These are phyloP conservation scores for Phytophthora quininea DNA, from an alignment of 352 stramenopile genomes.

Conservation along the genomic window DNA sequence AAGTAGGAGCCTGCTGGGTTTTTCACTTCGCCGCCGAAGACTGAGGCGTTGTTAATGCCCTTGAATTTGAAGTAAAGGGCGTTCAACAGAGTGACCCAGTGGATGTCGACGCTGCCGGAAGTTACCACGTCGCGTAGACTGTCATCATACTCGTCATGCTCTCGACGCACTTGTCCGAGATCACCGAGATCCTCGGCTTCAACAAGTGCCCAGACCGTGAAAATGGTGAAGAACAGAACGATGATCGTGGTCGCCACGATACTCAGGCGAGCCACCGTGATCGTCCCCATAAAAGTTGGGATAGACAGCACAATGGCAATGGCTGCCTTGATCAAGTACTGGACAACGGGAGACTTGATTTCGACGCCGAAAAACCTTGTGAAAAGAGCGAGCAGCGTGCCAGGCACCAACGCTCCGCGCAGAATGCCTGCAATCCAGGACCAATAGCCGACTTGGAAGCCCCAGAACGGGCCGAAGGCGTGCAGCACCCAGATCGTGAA, in stretches of 20 bases:
- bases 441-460: conserved; percentile 75
- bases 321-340: conserved; percentile 44
- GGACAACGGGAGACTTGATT: conserved; percentile 22
- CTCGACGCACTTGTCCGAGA: conserved; percentile 50
- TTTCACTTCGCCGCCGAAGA: conserved; percentile 91
- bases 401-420: conserved; percentile 71
- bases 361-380: conserved; percentile 40
- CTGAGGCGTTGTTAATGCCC: conserved; percentile 90
- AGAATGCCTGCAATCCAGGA: conserved; percentile 84
- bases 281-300: conserved; percentile 47
- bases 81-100: conserved; percentile 91
- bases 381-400: conserved; percentile 35
- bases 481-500: conserved; percentile 92
- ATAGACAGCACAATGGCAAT: conserved; percentile 45
- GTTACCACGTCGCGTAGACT: conserved; percentile 25
- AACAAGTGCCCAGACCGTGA: conserved; percentile 51
- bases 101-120: conserved; percentile 43
- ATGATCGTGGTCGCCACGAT: conserved; percentile 41
- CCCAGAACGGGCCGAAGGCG: conserved; percentile 89
- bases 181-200: conserved; percentile 38
- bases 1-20: conserved; percentile 87
- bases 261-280: conserved; percentile 35
- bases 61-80: conserved; percentile 97
- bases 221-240: conserved; percentile 42
- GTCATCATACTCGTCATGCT: conserved; percentile 22